Conservation (phyloP, 2,329 filamentous ascomycete species). For the Arthrobotrys entomopaga region DNA sequence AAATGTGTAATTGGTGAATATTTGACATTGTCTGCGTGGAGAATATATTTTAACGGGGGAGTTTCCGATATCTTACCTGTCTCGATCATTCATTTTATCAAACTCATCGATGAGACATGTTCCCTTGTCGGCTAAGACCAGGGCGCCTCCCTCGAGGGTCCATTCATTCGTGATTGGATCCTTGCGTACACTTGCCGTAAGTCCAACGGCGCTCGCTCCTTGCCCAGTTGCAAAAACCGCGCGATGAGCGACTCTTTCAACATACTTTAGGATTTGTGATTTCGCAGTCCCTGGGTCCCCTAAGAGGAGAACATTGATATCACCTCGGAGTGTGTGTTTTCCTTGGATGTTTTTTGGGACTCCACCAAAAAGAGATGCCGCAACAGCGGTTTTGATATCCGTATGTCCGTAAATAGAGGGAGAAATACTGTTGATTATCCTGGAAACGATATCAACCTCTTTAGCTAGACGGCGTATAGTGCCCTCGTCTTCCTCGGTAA, state of each 20-base stretch:
- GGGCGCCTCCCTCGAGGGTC: constrained; percentile 94
- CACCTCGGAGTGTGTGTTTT: constrained; percentile 88
- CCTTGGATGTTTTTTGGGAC: constrained; percentile 91
- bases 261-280: constrained; percentile 95
- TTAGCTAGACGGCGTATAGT: constrained; percentile 86
- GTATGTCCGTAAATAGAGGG: constrained; percentile 97
- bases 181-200: constrained; percentile 93
- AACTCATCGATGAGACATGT: constrained; percentile 98
- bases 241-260: constrained; percentile 95
- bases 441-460: constrained; percentile 87
- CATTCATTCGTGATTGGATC: constrained; percentile 96
- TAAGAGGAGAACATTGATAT: constrained; percentile 96
- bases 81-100: constrained; percentile 99
- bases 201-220: constrained; percentile 94
- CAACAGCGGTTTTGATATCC: constrained; percentile 96
- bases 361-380: constrained; percentile 91
- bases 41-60: too few relatives aligned
- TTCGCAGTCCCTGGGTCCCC: constrained; percentile 98
- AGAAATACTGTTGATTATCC: constrained; percentile 90
- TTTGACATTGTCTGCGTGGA: too few relatives aligned
- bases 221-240: constrained; percentile 98
- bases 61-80: constrained; percentile 63
- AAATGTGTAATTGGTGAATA: neutral
- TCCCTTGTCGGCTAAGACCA: constrained; percentile 93
- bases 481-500: constrained; percentile 94